Percentiles rank a stretch among this genome's conserved stretches.
These are phyloP conservation scores for Neonectria sp. DNA, from an alignment of 2,329 filamentous ascomycete species.

Conservation along the genomic window DNA sequence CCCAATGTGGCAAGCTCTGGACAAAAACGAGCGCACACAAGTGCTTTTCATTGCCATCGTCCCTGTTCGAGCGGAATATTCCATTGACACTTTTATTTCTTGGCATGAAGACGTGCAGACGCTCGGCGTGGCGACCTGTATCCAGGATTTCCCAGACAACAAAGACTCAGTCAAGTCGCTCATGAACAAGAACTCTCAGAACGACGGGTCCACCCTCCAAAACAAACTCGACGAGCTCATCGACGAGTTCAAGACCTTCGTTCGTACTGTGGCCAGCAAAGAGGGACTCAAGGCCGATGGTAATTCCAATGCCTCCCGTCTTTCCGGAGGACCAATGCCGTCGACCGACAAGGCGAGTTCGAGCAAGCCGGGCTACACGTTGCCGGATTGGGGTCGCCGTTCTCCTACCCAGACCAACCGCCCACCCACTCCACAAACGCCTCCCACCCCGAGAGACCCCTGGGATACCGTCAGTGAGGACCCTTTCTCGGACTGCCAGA, in stretches of 20 bases:
- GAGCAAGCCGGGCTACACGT: neutral
- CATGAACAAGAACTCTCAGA: neutral
- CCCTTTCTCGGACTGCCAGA: neutral
- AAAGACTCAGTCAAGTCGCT: neutral
- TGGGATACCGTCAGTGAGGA: neutral
- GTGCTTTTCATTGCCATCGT: neutral
- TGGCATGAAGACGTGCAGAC: neutral
- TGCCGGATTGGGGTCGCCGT: neutral
- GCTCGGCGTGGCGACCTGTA: neutral
- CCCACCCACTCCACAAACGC: neutral
- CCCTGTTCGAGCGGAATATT: neutral
- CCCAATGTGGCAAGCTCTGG: slow-evolving; percentile 5
- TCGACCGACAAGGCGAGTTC: neutral
- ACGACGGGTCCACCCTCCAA: neutral
- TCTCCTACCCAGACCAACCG: neutral
- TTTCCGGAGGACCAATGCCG: neutral
- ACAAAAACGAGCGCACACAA: neutral
- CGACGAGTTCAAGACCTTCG: neutral
- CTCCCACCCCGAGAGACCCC: neutral
- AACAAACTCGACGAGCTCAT: neutral
- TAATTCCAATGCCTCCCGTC: neutral
- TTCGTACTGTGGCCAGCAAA: neutral
- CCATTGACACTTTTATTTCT: neutral
- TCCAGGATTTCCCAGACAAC: neutral
- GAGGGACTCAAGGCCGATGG: neutral